Base-by-base conservation (phyloP, 2,329 filamentous ascomycete genomes). In the Phaeosphaeria sp. region DNA sequence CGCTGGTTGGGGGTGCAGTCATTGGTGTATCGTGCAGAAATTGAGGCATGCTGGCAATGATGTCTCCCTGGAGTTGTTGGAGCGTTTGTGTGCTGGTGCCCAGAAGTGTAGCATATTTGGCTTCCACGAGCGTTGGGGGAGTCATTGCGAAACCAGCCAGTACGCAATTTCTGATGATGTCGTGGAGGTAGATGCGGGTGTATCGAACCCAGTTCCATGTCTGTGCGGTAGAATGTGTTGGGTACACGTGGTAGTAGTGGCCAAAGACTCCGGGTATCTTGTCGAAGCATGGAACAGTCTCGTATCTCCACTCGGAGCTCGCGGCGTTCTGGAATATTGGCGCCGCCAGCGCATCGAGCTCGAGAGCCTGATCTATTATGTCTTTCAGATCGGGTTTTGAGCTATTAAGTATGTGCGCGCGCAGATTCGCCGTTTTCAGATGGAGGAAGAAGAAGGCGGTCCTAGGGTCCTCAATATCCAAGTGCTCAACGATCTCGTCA, bases 181-280 rank as follows among this genome's bases (percentile, higher is more conserved):
- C 72, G 54, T 76, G 65, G 21, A 76, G 59, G 49, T 74, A 74
- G 11, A 77, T 72, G 1, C 71, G 58, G 39, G 66, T 73, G 52
- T 72, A 75, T 1, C 73, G 68, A 1, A 73, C 63, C 69, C 71
- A 76, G 36, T 75, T 75, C 72, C 73, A 75, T 0, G 68, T 72
- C 50, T 74, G 69, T 2, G 73, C 67, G 2, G 69, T 61, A 9
- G 65, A 56, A 11, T 68, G 60, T 25, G 62, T 63, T 1, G 67
- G 60, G 49, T 76, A 77, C 18, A 76, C 59, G 47, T 76, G 73
- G 30, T 75, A 76, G 30, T 51, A 63, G n/a, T 61, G 59, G 1
- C 66, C 68, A 49, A 69, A 75, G 0, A 74, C 61, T 6, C 61
- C 56, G 10, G 46, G 46, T 3, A 46, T 18, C 25, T 50, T 25